A percentile compares a stretch with the other conserved stretches of the same genome.
These are phyloP conservation scores for Takashimella koratensis DNA, from an alignment of 1,284 basidiomycete genomes.

Conservation along the genomic window DNA sequence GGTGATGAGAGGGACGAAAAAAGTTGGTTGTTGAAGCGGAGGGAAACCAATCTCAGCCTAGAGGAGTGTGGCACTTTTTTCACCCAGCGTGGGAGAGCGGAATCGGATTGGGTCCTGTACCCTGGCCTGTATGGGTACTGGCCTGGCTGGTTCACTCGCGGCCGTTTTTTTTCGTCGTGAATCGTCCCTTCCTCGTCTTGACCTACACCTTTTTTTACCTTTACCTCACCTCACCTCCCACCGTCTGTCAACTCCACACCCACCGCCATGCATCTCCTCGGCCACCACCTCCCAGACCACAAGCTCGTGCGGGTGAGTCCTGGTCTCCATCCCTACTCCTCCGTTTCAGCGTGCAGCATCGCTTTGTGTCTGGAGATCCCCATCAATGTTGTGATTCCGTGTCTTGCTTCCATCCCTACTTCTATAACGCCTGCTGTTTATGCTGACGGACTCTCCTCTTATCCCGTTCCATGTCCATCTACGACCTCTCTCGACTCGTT, in stretches of 20 bases:
- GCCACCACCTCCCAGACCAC: constrained; percentile 52
- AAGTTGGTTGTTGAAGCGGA: background rate
- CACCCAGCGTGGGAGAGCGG: constrained; percentile 3
- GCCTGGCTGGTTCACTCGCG: no score
- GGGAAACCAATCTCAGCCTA: constrained; percentile 5
- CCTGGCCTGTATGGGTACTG: no score
- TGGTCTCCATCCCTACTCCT: background rate
- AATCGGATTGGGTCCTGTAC: no score
- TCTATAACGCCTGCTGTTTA: no score
- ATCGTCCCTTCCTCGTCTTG: background rate
- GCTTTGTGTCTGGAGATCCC: no score
- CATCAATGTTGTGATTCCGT: no score
- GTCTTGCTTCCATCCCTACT: no score
- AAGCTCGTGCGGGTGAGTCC: constrained; percentile 49
- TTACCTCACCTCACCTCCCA: background rate
- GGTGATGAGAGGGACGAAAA: background rate
- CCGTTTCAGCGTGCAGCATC: no score
- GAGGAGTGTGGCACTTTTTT: constrained; percentile 7
- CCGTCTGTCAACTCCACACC: no score
- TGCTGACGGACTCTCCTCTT: no score
- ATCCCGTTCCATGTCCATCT: no score
- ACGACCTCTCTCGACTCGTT: no score
- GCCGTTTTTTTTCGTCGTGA: constrained; percentile 10
- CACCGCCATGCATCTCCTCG: constrained; percentile 50
- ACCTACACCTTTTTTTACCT: background rate